Evolutionary conservation across 2,329 filamentous ascomycete species (phyloP).

Genomic region (Botryosphaeria dothidea): DNA sequence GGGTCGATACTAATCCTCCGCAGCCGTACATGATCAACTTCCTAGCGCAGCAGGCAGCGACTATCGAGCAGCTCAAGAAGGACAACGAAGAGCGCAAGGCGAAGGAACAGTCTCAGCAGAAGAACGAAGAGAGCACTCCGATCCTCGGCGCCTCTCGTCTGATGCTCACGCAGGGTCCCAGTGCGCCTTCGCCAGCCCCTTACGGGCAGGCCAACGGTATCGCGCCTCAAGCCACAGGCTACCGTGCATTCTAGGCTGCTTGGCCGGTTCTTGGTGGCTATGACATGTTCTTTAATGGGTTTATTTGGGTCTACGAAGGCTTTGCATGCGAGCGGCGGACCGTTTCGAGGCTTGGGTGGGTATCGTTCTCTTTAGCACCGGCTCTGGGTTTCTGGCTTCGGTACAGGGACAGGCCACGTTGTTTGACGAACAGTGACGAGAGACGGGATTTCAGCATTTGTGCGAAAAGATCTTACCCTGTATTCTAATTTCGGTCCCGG

Average conservation of each 20-base stretch:
- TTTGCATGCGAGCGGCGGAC: conserved; percentile 2
- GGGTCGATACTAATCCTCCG: conserved; percentile 19
- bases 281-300: conserved; percentile 16
- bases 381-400: conserved; percentile 1
- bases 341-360: not conserved
- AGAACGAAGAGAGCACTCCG: conserved; percentile 89
- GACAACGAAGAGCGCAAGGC: conserved; percentile 94
- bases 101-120: conserved; percentile 71
- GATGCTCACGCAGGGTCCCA: conserved; percentile 93
- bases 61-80: conserved; percentile 81
- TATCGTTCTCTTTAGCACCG: conserved; percentile 6
- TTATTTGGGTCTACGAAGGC: conserved; percentile 10
- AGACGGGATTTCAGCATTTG: conserved; percentile 15
- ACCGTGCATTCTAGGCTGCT: conserved; percentile 35
- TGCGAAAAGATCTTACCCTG: conserved; percentile 18
- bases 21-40: conserved; percentile 98
- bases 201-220: conserved; percentile 86
- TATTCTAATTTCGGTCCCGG: conserved; percentile 18
- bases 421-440: conserved; percentile 18
- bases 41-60: conserved; percentile 83
- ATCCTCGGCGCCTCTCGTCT: conserved; percentile 86
- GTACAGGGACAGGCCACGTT: conserved; percentile 8
- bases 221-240: conserved; percentile 78
- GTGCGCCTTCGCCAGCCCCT: conserved; percentile 62
- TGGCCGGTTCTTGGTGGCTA: not conserved